A percentile compares a stretch with the other conserved stretches of the same genome.
Evolutionary conservation across 2,329 filamentous ascomycete species (phyloP).

Genomic region (Fonsecaea nubica): DNA sequence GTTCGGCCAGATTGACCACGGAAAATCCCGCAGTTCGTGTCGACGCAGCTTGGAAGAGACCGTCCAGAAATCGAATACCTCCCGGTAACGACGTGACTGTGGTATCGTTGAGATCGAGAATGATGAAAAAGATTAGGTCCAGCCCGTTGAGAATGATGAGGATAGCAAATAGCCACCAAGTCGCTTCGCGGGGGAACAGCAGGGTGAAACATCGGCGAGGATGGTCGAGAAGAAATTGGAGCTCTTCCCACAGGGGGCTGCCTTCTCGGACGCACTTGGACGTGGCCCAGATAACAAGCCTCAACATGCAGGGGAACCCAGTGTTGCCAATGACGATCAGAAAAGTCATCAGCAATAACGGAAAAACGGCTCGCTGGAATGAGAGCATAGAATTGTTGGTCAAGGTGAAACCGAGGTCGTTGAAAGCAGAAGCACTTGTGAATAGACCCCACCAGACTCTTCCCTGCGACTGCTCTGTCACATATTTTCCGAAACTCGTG

Average conservation of each 20-base stretch:
- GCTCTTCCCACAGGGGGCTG: constrained; percentile 83
- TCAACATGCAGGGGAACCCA: constrained; percentile 63
- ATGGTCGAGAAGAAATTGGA: constrained; percentile 89
- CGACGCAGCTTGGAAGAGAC: constrained; percentile 86
- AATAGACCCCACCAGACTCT: constrained; percentile 91
- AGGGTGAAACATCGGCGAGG: constrained; percentile 95
- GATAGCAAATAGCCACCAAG: constrained; percentile 94
- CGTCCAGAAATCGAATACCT: constrained; percentile 80
- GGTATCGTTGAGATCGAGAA: constrained; percentile 82
- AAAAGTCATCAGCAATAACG: constrained; percentile 50
- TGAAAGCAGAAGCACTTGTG: constrained; percentile 85
- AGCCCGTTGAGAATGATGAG: constrained; percentile 80
- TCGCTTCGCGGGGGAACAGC: constrained; percentile 85
- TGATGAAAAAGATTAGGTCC: constrained; percentile 88
- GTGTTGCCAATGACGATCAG: constrained; percentile 51
- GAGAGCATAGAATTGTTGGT: constrained; percentile 86
- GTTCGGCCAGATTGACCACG: constrained; percentile 74
- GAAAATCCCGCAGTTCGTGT: constrained; percentile 91
- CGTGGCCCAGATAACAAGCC: constrained; percentile 85
- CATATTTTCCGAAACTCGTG: constrained; percentile 68
- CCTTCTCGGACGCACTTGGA: constrained; percentile 70
- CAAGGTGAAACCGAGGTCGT: constrained; percentile 91
- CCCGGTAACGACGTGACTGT: constrained; percentile 72
- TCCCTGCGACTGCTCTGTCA: constrained; percentile 67
- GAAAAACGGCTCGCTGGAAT: constrained; percentile 55